Conservation (phyloP, 2,329 filamentous ascomycete species). For the Ilyonectria destructans region DNA sequence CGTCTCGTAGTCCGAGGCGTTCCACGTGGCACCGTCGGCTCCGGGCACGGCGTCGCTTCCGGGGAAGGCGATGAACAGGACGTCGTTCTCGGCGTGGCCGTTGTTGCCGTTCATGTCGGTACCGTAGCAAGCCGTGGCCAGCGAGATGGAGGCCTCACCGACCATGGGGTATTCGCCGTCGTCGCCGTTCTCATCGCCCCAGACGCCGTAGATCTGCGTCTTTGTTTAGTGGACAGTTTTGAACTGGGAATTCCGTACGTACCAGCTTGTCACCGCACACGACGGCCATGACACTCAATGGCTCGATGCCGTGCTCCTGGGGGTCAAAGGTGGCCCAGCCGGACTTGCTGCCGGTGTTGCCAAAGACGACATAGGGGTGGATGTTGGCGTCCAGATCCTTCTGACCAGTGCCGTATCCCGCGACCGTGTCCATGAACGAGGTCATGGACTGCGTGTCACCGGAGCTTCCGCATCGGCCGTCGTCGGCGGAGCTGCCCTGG, state of each 20-base stretch:
- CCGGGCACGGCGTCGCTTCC: conserved; percentile 72
- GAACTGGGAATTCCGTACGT: background rate
- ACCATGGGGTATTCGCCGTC: conserved; percentile 63
- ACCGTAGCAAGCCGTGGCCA: conserved; percentile 73
- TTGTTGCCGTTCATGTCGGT: conserved; percentile 67
- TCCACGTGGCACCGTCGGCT: conserved; percentile 68
- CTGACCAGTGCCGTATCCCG: conserved; percentile 55
- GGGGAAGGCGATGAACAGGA: conserved; percentile 75
- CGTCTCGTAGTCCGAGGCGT: conserved; percentile 61
- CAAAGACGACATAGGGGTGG: conserved; percentile 70
- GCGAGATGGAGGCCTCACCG: conserved; percentile 72
- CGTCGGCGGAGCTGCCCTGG: conserved; percentile 58
- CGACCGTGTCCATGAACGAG: conserved; percentile 61
- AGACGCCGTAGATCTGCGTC: conserved; percentile 69
- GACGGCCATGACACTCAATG: conserved; percentile 70
- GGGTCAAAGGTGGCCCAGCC: conserved; percentile 60
- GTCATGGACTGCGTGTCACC: conserved; percentile 64
- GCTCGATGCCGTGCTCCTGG: conserved; percentile 60
- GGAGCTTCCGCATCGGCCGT: conserved; percentile 63
- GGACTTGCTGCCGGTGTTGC: conserved; percentile 59
- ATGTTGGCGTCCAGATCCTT: conserved; percentile 66
- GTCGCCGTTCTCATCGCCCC: conserved; percentile 75
- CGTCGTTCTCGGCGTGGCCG: conserved; percentile 71
- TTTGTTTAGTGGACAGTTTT: background rate
- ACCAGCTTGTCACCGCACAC: conserved; percentile 67